Base-by-base conservation (phyloP, 129 eudicot species). In the Lactuca saligna region DNA sequence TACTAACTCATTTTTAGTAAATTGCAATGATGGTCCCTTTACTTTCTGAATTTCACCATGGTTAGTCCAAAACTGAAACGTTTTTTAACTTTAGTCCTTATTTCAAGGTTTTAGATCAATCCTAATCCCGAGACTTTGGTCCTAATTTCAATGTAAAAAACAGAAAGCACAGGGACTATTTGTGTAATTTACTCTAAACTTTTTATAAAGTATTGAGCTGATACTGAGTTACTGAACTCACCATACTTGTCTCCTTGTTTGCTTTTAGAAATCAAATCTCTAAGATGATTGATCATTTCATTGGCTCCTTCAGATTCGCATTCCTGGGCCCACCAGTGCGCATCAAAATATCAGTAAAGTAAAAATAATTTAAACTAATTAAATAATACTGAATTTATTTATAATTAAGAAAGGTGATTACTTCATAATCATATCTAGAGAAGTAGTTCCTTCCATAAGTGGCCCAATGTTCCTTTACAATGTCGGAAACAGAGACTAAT, bases 221-320 rank as follows among this genome's bases (percentile, higher is more conserved):
- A 46, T 46, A 46, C 29, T 25, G 29, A 25, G 29, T 25, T 25
- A 25, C 29, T 25, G 29, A 25, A 62, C 81, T 65, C 78, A 94
- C 99, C 99, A 54, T 89, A 89, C 49, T 50, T 62, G 74, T 94
- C 97, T 53, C 99, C 99, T 51, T 80, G 78, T 78, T 87, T 94
- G 91, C 94, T 78, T 76, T 87, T 89, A 57, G 99, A 89, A 68
- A 85, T 55, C 70, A 94, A 80, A 72, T 94, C 96, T 69, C 99
- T 81, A 60, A 94, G 97, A 85, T 87, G 76, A 48, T 80, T 87
- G 16, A 94, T 69, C 99, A 94, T 94, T 76, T 85, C 85, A 72
- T 89, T 94, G 15, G 99, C 99, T 74, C 96, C 99, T 66, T 87
- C 97, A 12, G 99, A 89, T 76, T 94, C 97, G 66, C 99, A 94